Conservation (phyloP, 2,329 filamentous ascomycete species). For the Aspergillus candidus region DNA sequence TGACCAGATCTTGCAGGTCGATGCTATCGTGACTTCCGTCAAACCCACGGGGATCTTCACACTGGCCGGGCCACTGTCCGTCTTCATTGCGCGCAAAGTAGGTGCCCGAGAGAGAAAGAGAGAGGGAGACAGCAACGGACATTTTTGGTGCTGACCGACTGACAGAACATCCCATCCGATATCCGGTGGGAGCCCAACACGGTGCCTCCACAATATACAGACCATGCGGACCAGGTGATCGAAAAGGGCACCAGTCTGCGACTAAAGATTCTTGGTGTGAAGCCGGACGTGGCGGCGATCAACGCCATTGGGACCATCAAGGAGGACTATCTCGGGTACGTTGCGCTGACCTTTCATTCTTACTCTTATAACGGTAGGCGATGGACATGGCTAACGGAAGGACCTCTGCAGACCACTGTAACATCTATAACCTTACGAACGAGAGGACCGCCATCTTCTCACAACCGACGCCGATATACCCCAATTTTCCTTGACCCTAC, state of each 20-base stretch:
- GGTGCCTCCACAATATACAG: slow-evolving; percentile 92
- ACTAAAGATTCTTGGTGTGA: slow-evolving; percentile 87
- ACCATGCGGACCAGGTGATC: slow-evolving; percentile 89
- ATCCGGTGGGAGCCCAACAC: slow-evolving; percentile 94
- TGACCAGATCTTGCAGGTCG: slow-evolving; percentile 57
- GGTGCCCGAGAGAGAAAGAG: slow-evolving; percentile 29
- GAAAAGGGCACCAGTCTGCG: slow-evolving; percentile 90
- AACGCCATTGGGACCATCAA: slow-evolving; percentile 98
- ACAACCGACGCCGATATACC: too few species aligned
- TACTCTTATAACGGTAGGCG: slow-evolving; percentile 3
- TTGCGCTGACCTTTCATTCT: slow-evolving; percentile 2
- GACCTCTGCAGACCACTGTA: too few species aligned
- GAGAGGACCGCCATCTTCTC: too few species aligned
- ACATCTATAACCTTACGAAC: too few species aligned
- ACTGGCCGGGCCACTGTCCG: slow-evolving; percentile 43
- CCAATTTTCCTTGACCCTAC: not conserved
- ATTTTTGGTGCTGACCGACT: slow-evolving; percentile 11
- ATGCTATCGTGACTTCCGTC: slow-evolving; percentile 86
- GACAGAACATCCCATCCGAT: slow-evolving; percentile 66
- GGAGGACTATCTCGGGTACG: slow-evolving; percentile 54
- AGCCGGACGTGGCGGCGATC: slow-evolving; percentile 90
- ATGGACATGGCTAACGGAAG: slow-evolving; percentile 1
- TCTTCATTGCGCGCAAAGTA: slow-evolving; percentile 63
- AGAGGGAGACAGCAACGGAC: not conserved
- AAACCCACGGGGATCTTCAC: slow-evolving; percentile 79